These are phyloP conservation scores for Saccharomyces hybrid DNA, from an alignment of 1,139 yeast species.

Conservation along the genomic window DNA sequence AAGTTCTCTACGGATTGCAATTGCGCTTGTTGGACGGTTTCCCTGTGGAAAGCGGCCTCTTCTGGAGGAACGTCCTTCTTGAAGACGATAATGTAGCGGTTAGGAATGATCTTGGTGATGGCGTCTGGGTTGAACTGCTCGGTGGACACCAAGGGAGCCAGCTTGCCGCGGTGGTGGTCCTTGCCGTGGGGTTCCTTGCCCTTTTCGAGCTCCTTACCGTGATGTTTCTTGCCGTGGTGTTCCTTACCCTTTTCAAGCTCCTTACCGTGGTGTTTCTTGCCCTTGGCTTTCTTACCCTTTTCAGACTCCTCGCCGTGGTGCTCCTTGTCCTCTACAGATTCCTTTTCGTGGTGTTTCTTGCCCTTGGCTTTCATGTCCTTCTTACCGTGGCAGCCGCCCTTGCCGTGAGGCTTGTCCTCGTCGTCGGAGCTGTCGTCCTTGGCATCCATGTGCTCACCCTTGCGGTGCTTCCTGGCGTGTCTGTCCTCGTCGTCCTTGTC, in stretches of 20 bases:
- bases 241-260: background rate
- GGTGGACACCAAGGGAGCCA: background rate
- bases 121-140: background rate
- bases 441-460: background rate
- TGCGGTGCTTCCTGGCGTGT: background rate
- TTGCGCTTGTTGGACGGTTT: constrained; percentile 18
- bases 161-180: background rate
- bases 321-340: background rate
- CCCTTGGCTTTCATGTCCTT: background rate
- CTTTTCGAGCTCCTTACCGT: background rate
- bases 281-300: background rate
- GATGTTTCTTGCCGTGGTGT: background rate
- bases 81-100: constrained; percentile 71
- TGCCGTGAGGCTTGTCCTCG: background rate
- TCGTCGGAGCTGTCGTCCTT: background rate
- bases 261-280: background rate
- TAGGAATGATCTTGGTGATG: constrained; percentile 41
- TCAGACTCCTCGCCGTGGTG: background rate
- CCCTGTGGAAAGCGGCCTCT: constrained; percentile 54
- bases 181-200: background rate
- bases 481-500: background rate
- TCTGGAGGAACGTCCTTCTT: constrained; percentile 50
- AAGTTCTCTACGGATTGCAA: constrained; percentile 20
- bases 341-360: background rate
- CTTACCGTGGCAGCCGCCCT: constrained; percentile 1